Percentiles rank a stretch among this genome's conserved stretches.
These are phyloP conservation scores for Scalesia atractyloides DNA, from an alignment of 129 eudicot genomes.

Conservation along the genomic window DNA sequence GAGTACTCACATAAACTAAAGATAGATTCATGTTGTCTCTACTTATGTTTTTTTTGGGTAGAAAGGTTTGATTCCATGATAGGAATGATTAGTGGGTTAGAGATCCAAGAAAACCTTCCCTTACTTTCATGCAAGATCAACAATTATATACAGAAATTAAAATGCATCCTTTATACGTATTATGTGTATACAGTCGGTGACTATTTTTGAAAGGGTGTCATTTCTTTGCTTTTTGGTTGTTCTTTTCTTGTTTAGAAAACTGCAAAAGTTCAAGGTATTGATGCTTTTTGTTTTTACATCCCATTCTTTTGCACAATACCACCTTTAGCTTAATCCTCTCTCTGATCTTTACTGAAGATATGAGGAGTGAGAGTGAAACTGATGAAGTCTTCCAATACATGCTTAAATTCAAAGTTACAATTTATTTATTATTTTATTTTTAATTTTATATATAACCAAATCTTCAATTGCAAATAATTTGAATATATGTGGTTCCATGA, in stretches of 20 bases:
- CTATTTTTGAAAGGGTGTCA: constrained; percentile 30
- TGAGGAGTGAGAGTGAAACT: constrained; percentile 3
- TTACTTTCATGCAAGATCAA: constrained; percentile 19
- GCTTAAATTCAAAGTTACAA: neutral
- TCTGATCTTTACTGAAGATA: neutral
- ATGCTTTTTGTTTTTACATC: constrained; percentile 24
- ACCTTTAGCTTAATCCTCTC: neutral
- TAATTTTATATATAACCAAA: neutral
- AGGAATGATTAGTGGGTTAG: constrained; percentile 25
- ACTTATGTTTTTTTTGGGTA: constrained; percentile 23
- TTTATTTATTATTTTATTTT: neutral
- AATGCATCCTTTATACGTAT: neutral
- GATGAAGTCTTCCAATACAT: neutral
- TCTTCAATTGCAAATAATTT: no score
- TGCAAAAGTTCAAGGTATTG: constrained; percentile 24
- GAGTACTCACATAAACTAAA: constrained; percentile 18
- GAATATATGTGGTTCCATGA: no score
- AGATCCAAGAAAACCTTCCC: constrained; percentile 32
- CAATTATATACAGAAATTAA: neutral
- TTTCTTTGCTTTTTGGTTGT: constrained; percentile 20
- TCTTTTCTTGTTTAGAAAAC: constrained; percentile 31
- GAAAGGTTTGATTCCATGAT: constrained; percentile 24
- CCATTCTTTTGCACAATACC: constrained; percentile 20
- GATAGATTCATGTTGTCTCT: constrained; percentile 29
- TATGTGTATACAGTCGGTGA: constrained; percentile 3